Conservation (phyloP, 768 basidiomycete species). For the Gautieria morchelliformis region DNA sequence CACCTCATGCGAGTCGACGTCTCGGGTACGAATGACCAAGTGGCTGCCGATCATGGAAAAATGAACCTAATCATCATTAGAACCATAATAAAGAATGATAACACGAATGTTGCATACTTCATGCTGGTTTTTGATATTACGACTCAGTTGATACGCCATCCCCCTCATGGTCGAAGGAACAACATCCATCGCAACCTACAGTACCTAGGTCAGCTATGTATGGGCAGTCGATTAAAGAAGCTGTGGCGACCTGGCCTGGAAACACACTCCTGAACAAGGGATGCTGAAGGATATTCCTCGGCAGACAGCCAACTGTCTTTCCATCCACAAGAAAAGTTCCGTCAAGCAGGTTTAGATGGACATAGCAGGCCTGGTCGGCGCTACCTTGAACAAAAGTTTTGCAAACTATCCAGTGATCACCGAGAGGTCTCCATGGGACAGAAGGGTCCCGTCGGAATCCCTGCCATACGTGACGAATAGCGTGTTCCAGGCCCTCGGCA, state of each 20-base stretch:
- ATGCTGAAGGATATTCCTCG: conserved; percentile 23
- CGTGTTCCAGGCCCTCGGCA: conserved; percentile 20
- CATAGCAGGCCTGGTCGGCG: conserved; percentile 15
- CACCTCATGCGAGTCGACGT: conserved; percentile 3
- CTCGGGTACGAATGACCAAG: conserved; percentile 24
- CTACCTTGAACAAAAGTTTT: conserved; percentile 11
- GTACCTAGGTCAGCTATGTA: not conserved
- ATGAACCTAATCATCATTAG: conserved; percentile 20
- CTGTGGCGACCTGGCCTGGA: not conserved
- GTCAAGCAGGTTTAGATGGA: conserved; percentile 32
- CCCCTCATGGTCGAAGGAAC: conserved; percentile 25
- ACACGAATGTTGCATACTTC: conserved; percentile 13
- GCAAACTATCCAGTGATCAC: conserved; percentile 17
- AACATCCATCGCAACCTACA: conserved; percentile 18
- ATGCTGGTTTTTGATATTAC: conserved; percentile 10
- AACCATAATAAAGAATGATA: not conserved
- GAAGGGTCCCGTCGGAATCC: conserved; percentile 17
- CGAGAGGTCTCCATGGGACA: conserved; percentile 1
- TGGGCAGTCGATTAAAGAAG: not conserved
- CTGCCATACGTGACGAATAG: conserved; percentile 23
- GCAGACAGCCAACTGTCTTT: conserved; percentile 29
- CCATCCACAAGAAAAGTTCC: conserved; percentile 35
- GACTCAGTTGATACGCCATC: conserved; percentile 25
- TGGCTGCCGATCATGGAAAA: conserved; percentile 16
- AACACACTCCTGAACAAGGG: conserved; percentile 7